Evolutionary conservation across 495 filamentous ascomycete genomes (phyloP), one percentile per base, ranked within the genome.

Genomic region (Mytilinidion resinicola): DNA sequence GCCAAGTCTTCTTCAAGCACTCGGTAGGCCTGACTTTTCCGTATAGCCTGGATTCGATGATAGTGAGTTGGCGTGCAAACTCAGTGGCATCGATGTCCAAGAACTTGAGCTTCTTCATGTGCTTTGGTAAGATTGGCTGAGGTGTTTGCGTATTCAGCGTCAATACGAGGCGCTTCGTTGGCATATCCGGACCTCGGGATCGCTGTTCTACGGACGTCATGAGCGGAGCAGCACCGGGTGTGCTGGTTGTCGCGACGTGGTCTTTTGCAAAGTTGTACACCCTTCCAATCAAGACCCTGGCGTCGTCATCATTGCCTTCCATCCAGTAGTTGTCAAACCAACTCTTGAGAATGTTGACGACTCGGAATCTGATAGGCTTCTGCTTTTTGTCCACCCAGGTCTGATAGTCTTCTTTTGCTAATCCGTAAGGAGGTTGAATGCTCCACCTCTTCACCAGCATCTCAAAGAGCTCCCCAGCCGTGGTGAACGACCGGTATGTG

Each of bases 271-370:
- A 98, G 25, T 82, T 82, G 73, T 92, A 87, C 1, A 96, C 90
- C 60, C 89, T 84, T 62, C 88, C 86, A 50, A 97, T 87, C 30
- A 98, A 78, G 64, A 90, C 80, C 73, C 85, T 88, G 39, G 87
- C 89, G 21, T 85, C 82, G 39, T 93, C 88, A 67, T 86, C 91
- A 43, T 84, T 82, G 20, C 88, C 85, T 69, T 98, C 93, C 93
- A 97, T 96, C 93, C 93, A 98, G 70, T 91, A 96, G 57, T 85
- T 89, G 66, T 97, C 92, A 64, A 98, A 90, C 93, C 93, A 98
- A 70, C 83, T 95, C 77, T 96, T 97, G 61, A 97, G 75, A 55
- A 96, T 96, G 69, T 96, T 97, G 64, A 98, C 90, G 9, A 98
- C 89, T 44, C 93, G 82, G 78, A 98, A 91, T 42, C 95, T 82